Evolutionary conservation across 768 basidiomycete genomes (phyloP), one percentile per base, ranked within the genome.

Genomic region (Xanthoconium stramineum): DNA sequence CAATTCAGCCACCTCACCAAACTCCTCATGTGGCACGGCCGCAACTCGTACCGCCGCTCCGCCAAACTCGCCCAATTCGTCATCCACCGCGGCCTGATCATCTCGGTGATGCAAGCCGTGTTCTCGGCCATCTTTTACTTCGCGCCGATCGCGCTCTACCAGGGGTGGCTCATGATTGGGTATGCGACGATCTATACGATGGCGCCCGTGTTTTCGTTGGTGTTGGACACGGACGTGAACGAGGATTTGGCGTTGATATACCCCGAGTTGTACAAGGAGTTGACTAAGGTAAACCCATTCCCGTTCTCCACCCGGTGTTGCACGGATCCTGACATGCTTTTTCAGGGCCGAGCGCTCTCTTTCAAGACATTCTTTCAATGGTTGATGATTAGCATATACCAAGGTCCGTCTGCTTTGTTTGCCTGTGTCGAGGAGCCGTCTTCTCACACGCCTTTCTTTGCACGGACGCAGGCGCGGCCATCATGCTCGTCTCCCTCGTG

Each of bases 301-400:
- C 11, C 17, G 7, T 35, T 32, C n/a, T 43, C 17, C 12, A 24
- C 19, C 13, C 50, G 36, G 36, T 39, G 33, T 32, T 57, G 13
- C 10, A n/a, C 17, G 47, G 17, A 36, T 19, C 2, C 42, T 56
- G 3, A 43, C 6, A 4, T 30, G 49, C 42, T 12, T 45, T n/a
- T 15, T 29, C 65, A 96, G 93, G 96, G 96, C 5, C 91, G 97
- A 52, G 87, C 91, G 4, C 72, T 98, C 49, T 96, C 94, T 14
- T 95, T 90, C 78, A 98, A 97, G 79, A 99, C 97, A 0, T 99
- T 99, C 77, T 98, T 98, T 77, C 83, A 88, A 58, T 99, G 97
- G 97, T 74, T 94, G 58, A 92, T 95, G 85, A 94, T 98, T 68
- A 96, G 94, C 67, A 77, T 98, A 47, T 99, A 98, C 73, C 97